These are phyloP conservation scores for Pisolithus tinctorius DNA, from an alignment of 768 basidiomycete genomes.

Conservation along the genomic window DNA sequence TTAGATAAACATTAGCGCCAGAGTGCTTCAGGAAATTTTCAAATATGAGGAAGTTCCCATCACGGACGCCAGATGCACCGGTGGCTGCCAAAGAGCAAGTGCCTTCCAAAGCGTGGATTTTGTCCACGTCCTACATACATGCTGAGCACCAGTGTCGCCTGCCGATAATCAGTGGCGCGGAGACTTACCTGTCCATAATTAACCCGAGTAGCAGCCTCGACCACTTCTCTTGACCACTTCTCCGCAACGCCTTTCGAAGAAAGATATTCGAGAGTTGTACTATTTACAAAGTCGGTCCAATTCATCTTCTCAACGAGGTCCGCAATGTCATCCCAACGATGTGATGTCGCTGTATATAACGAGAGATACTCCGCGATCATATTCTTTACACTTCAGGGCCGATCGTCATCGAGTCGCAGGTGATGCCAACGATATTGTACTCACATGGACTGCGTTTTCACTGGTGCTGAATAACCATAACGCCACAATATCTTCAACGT, in stretches of 20 bases:
- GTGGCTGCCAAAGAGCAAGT: conserved; percentile 63
- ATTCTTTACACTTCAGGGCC: conserved; percentile 40
- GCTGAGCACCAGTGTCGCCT: background rate
- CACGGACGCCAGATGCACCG: conserved; percentile 58
- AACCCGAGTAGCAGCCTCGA: conserved; percentile 75
- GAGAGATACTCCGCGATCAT: conserved; percentile 46
- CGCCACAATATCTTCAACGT: conserved; percentile 69
- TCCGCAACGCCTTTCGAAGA: conserved; percentile 45
- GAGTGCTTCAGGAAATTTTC: conserved; percentile 71
- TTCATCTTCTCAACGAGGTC: conserved; percentile 45
- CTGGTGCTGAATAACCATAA: conserved; percentile 63
- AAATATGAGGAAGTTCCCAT: conserved; percentile 85
- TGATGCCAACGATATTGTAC: conserved; percentile 8
- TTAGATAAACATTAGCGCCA: conserved; percentile 60
- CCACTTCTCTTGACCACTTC: conserved; percentile 62
- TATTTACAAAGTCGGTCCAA: conserved; percentile 43
- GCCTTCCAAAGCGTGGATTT: conserved; percentile 75
- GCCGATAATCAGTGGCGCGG: background rate
- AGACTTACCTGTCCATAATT: conserved; percentile 70
- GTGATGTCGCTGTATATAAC: conserved; percentile 49
- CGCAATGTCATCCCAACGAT: conserved; percentile 57
- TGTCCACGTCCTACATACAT: conserved; percentile 46
- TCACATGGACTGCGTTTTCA: conserved; percentile 49
- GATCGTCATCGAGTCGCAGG: background rate
- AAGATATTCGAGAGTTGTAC: conserved; percentile 54